Base-by-base conservation (phyloP, 192 early-diverging fungal species). In the Rhizophagus prolifer region DNA sequence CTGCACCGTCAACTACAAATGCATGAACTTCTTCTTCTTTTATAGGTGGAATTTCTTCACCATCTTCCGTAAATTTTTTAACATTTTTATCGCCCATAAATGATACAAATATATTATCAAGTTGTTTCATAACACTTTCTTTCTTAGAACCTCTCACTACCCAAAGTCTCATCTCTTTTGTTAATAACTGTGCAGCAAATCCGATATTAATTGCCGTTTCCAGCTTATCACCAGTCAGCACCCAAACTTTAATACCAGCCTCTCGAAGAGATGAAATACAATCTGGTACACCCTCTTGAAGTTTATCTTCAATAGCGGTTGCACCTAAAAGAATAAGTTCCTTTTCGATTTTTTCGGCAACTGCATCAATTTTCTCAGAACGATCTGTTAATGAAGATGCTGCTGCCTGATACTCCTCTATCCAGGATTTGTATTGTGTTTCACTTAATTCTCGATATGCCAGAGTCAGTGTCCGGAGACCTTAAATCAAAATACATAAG, bases 181-280 rank as follows among this genome's bases (percentile, higher is more conserved):
- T 88, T 31, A 94, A 76, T 71, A 94, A 75, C n/a, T 91, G 88
- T 13, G 89, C 89, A 9, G 92, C 90, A 86, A 97, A 98, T 4
- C 96, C 96, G 82, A 99, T 98, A 81, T 98, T 98, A 83, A 99
- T 98, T 19, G 97, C 97, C 0, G 97, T 99, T 83, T 99, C 97
- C 85, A 97, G 81, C 79, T 98, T 98, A 84, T 99, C 97, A 44
- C 97, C 97, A 1, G 97, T 99, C 67, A 99, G 82, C 2, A 99
- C 96, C 97, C 97, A 99, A 63, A 99, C 90, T 80, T 96, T 95
- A 80, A 98, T 95, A 3, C 96, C 95, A 0, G 96, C 95, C 41
- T 90, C 85, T 1, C 91, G 84, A 26, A 99, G 86, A 1, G 91
- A 82, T 10, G 88, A 93, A 72, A 99, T 98, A 61, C 91, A 90